phyloP scores from a whole-genome alignment of 257 asterid genomes.

The Rubia yunnanensis region DNA sequence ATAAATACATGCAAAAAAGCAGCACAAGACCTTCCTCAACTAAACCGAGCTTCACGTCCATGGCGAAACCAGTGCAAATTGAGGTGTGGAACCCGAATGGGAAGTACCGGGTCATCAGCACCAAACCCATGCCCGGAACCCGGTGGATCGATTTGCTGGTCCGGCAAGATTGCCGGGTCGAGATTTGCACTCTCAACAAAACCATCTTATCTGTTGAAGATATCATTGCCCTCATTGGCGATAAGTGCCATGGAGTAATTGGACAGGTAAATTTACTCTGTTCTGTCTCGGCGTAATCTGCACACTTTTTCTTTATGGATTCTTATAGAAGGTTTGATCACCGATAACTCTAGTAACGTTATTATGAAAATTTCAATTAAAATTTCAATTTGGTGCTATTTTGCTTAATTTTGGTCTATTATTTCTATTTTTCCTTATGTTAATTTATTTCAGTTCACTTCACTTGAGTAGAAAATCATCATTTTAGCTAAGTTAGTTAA shows the following conservation, averaged over 20 bases:
- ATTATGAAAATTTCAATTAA: no score
- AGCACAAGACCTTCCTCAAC: background rate
- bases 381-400: no score
- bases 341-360: no score
- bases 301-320: no score
- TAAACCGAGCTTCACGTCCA: slow-evolving; percentile 8
- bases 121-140: slow-evolving; percentile 93
- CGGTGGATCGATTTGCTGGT: slow-evolving; percentile 85
- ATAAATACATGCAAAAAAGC: slow-evolving; percentile 1
- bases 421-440: no score
- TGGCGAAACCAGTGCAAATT: slow-evolving; percentile 80
- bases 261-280: slow-evolving; percentile 86
- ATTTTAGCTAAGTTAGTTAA: no score
- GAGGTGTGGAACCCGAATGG: slow-evolving; percentile 93
- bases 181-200: slow-evolving; percentile 85
- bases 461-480: no score
- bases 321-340: no score
- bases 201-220: slow-evolving; percentile 91
- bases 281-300: no score
- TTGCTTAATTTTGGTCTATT: no score
- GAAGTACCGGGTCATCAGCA: slow-evolving; percentile 79
- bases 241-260: slow-evolving; percentile 85
- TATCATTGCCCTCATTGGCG: slow-evolving; percentile 70
- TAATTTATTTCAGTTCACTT: no score
- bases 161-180: slow-evolving; percentile 88